phyloP scores from a whole-genome alignment of 2,329 filamentous ascomycete genomes.

The Xylariales sp. region DNA sequence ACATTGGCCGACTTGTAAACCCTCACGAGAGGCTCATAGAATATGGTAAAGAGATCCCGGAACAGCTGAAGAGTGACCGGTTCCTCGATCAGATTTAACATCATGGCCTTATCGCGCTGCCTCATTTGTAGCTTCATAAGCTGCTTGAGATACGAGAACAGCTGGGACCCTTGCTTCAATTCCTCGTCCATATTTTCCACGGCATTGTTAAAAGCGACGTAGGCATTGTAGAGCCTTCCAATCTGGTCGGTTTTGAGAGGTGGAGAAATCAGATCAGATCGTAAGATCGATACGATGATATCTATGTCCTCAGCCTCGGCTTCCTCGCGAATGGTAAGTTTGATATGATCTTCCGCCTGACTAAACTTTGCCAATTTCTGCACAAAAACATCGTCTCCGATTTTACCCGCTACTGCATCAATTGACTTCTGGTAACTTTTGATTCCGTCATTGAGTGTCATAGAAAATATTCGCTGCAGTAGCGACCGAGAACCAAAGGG shows the following conservation, averaged over 20 bases:
- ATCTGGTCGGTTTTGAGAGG: slow-evolving; percentile 80
- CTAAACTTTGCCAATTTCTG: slow-evolving; percentile 85
- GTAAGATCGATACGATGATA: slow-evolving; percentile 84
- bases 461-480: slow-evolving; percentile 92
- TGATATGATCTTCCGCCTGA: slow-evolving; percentile 78
- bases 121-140: slow-evolving; percentile 91
- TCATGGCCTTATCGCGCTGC: slow-evolving; percentile 96
- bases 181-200: slow-evolving; percentile 92
- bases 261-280: slow-evolving; percentile 80
- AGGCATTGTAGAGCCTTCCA: slow-evolving; percentile 89
- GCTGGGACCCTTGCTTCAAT: slow-evolving; percentile 86
- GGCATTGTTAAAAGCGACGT: slow-evolving; percentile 94
- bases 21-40: slow-evolving; percentile 95
- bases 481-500: slow-evolving; percentile 91
- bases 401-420: slow-evolving; percentile 78
- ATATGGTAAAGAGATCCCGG: slow-evolving; percentile 96
- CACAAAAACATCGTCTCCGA: slow-evolving; percentile 83
- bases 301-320: slow-evolving; percentile 81
- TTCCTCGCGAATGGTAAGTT: slow-evolving; percentile 78
- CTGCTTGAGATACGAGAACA: slow-evolving; percentile 96
- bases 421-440: slow-evolving; percentile 87
- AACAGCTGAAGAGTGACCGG: slow-evolving; percentile 97
- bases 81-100: slow-evolving; percentile 94
- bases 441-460: slow-evolving; percentile 92
- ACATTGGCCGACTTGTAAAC: slow-evolving; percentile 99